Evolutionary conservation across 257 asterid genomes (phyloP).

Genomic region (Jaltomata sinuosa): DNA sequence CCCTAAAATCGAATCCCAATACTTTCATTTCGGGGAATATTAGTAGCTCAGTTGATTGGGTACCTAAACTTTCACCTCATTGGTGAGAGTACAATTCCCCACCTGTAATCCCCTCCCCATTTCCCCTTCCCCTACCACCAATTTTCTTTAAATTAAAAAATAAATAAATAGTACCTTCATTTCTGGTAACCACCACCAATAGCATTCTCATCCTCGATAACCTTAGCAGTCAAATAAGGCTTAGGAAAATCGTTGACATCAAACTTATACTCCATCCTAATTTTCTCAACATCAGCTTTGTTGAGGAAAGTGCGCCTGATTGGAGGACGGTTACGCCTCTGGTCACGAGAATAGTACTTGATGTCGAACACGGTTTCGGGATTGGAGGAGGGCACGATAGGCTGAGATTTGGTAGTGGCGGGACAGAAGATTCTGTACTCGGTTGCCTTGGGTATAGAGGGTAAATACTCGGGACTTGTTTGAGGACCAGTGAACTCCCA

Average conservation of each 20-base stretch:
- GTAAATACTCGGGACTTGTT: conserved; percentile 45
- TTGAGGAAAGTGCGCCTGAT: conserved; percentile 60
- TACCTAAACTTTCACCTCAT: no score
- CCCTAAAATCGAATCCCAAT: not conserved
- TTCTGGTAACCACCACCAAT: conserved; percentile 79
- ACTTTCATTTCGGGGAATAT: not conserved
- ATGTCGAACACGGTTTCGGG: conserved; percentile 89
- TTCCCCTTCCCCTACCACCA: not conserved
- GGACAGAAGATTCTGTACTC: conserved; percentile 78
- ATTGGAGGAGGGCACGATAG: conserved; percentile 67
- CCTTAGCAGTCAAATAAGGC: conserved; percentile 54
- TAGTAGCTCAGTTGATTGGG: not conserved
- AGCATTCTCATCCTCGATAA: conserved; percentile 56
- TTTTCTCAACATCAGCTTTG: conserved; percentile 73
- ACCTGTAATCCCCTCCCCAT: no score
- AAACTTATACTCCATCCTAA: conserved; percentile 67
- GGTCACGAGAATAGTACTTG: conserved; percentile 84
- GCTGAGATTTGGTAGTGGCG: conserved; percentile 47
- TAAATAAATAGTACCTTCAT: conserved; percentile 23
- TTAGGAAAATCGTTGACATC: conserved; percentile 55
- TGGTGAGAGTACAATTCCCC: no score
- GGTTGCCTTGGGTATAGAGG: conserved; percentile 65
- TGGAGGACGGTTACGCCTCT: conserved; percentile 86
- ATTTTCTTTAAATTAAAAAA: not conserved
- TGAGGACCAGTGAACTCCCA: conserved; percentile 84